Percentiles rank a stretch among this genome's conserved stretches.
Conservation (phyloP, 768 basidiomycete genomes). For the Austroboletus festivus region DNA sequence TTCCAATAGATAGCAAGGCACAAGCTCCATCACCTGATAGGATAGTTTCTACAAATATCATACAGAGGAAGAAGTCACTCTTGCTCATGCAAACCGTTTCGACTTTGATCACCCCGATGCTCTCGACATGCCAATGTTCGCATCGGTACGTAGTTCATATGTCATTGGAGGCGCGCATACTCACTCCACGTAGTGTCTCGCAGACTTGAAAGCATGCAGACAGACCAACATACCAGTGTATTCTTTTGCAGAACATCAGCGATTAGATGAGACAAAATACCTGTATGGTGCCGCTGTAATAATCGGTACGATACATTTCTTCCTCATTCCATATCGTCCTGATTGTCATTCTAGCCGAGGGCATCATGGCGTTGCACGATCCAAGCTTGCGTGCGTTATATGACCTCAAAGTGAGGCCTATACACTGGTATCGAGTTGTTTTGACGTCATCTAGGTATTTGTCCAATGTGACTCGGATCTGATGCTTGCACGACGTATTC, state of each 20-base stretch:
- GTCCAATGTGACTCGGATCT: constrained; percentile 94
- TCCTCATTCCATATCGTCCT: not conserved
- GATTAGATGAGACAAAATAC: constrained; percentile 76
- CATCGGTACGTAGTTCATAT: constrained; percentile 46
- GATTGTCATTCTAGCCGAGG: constrained; percentile 59
- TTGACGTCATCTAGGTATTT: constrained; percentile 52
- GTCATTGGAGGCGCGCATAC: not conserved
- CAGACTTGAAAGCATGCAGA: constrained; percentile 79
- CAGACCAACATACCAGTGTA: constrained; percentile 92
- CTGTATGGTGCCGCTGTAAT: constrained; percentile 92
- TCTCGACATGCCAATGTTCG: constrained; percentile 87
- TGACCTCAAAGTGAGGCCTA: constrained; percentile 75
- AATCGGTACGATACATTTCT: constrained; percentile 52
- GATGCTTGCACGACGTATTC: constrained; percentile 93
- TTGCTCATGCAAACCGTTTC: constrained; percentile 77
- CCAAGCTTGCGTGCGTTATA: constrained; percentile 75
- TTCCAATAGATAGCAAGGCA: not conserved
- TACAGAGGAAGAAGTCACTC: constrained; percentile 69
- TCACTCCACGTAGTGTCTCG: constrained; percentile 57
- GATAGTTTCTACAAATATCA: constrained; percentile 93
- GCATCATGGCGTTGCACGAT: constrained; percentile 88
- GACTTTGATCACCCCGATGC: constrained; percentile 94
- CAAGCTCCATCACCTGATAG: constrained; percentile 36
- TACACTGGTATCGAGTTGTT: not conserved
- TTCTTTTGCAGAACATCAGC: constrained; percentile 88